Evolutionary conservation across 2,329 filamentous ascomycete species (phyloP).

Genomic region (Fusarium haematococcum): DNA sequence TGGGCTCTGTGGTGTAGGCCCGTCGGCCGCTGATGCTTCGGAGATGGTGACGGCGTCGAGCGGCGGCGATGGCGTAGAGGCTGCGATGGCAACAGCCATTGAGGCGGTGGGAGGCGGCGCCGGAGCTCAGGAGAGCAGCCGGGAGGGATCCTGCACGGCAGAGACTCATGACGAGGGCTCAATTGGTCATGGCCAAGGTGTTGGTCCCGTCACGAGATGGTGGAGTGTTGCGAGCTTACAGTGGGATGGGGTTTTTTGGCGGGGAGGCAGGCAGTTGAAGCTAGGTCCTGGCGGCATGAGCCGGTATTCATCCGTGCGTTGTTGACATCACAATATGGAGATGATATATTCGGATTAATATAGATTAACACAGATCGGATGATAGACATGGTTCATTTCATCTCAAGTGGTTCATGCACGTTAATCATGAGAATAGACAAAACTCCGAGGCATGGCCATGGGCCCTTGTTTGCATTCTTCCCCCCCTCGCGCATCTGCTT

Average conservation of each 20-base stretch:
- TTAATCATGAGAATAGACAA: not conserved
- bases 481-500: slow-evolving; percentile 28
- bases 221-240: slow-evolving; percentile 24
- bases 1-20: slow-evolving; percentile 32
- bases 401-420: not conserved
- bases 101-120: slow-evolving; percentile 31
- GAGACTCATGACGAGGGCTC: slow-evolving; percentile 44
- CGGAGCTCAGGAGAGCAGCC: slow-evolving; percentile 42
- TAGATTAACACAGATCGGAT: not conserved
- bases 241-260: not conserved
- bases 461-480: slow-evolving; percentile 41
- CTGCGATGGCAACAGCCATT: slow-evolving; percentile 24
- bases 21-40: slow-evolving; percentile 15
- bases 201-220: slow-evolving; percentile 17
- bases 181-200: slow-evolving; percentile 46
- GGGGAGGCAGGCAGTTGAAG: not conserved
- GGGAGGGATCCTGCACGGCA: slow-evolving; percentile 44
- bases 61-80: slow-evolving; percentile 8
- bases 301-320: slow-evolving; percentile 38
- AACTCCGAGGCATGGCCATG: slow-evolving; percentile 27
- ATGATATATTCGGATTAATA: not conserved
- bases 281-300: slow-evolving; percentile 19
- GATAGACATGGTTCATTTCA: not conserved
- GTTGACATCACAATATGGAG: slow-evolving; percentile 1
- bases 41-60: not conserved